Base-by-base conservation (phyloP, 2,329 filamentous ascomycete genomes). In the Fusarium marasasianum region DNA sequence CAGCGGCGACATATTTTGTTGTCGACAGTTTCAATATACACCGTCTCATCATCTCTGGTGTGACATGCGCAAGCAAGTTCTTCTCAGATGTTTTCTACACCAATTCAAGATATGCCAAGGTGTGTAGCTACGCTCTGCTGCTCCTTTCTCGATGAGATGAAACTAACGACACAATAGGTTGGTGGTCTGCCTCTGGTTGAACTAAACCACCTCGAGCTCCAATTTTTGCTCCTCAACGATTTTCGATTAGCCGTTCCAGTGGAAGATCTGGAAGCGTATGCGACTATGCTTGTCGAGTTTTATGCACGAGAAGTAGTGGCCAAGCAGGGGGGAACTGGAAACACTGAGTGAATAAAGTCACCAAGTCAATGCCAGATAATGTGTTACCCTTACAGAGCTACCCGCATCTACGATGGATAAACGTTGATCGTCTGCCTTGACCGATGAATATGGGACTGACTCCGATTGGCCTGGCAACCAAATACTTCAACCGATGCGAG, bases 1-100 rank as follows among this genome's bases (percentile, higher is more conserved):
- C 75, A 47, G 78, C 82, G n/a, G 86, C 87, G 10, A 90, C 88
- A 14, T 91, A 89, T 68, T 98, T 99, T 80, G 96, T 98, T 45
- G 96, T 98, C 17, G 96, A 99, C 84, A 98, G 96, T 84, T 99
- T 96, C 86, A 99, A 99, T 84, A 98, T 99, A 73, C 96, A 99
- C 81, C 92, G 96, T 63, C 87, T 99, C 63, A 95, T 98, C 62
- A 99, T 99, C 81, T 94, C 96, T 5, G 96, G 96, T 41, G 96
- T 99, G 50, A 99, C 96, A 7, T 98, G 96, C 83, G 95, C 96
- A 10, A 98, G 96, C 89, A 99, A 99, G 83, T 99, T 98, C 87
- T 99, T 99, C 84, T 98, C 96, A 10, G 90, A 99, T 84, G 96
- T 98, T 45, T 99, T 99, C 79, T 99, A 98, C 82, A 99, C 96